Evolutionary conservation across 768 basidiomycete genomes (phyloP).

Genomic region (Collybiopsis luxurians): DNA sequence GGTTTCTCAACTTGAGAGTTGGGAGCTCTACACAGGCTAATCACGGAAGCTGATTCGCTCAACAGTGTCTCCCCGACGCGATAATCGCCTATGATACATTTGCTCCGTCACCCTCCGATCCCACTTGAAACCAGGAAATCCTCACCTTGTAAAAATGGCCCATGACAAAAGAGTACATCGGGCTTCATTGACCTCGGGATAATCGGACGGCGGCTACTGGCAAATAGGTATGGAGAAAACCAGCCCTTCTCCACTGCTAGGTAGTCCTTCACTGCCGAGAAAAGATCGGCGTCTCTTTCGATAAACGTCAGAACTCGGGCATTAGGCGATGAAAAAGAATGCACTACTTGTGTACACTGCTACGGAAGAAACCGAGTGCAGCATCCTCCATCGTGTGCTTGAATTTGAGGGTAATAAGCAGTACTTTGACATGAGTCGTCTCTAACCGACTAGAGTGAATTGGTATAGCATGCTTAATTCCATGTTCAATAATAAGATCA

Average conservation of each 20-base stretch:
- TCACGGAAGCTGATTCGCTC: slow-evolving; percentile 52
- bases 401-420: slow-evolving; percentile 60
- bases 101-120: background rate
- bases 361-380: slow-evolving; percentile 57
- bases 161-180: slow-evolving; percentile 64
- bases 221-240: slow-evolving; percentile 67
- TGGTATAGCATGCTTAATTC: slow-evolving; percentile 47
- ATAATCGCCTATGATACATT: slow-evolving; percentile 53
- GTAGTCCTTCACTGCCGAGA: slow-evolving; percentile 60
- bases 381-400: slow-evolving; percentile 56
- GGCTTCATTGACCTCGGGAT: slow-evolving; percentile 64
- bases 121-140: background rate
- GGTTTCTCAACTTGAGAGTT: slow-evolving; percentile 13
- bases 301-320: background rate
- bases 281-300: slow-evolving; percentile 52
- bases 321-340: background rate
- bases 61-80: slow-evolving; percentile 55
- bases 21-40: slow-evolving; percentile 38
- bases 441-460: slow-evolving; percentile 51
- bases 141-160: slow-evolving; percentile 56
- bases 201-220: slow-evolving; percentile 55
- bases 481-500: slow-evolving; percentile 48
- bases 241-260: slow-evolving; percentile 63
- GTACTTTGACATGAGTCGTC: slow-evolving; percentile 54
- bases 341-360: slow-evolving; percentile 53